phyloP scores from a whole-genome alignment of 2,329 filamentous ascomycete species.

The Hypoxylon sp. region DNA sequence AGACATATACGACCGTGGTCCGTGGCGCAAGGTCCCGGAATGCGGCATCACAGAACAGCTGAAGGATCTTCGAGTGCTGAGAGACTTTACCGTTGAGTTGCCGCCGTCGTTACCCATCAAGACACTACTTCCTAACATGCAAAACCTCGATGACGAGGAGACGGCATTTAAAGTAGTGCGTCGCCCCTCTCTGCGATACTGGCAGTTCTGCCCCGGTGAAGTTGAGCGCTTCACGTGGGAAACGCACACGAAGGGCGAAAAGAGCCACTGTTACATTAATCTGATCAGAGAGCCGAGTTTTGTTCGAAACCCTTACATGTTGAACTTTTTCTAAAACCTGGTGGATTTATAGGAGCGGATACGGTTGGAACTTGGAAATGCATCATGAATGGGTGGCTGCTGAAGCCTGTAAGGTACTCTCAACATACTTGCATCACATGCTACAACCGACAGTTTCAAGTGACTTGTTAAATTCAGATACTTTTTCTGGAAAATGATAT shows the following conservation, averaged over 20 bases:
- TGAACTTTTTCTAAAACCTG: slow-evolving; percentile 33
- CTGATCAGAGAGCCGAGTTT: slow-evolving; percentile 37
- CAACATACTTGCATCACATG: neutral
- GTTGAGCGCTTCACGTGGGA: slow-evolving; percentile 49
- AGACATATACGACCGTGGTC: slow-evolving; percentile 48
- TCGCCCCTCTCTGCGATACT: slow-evolving; percentile 47
- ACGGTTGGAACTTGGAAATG: neutral
- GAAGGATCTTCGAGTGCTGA: slow-evolving; percentile 37
- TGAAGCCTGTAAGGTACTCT: neutral
- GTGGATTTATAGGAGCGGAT: neutral
- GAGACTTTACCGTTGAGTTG: slow-evolving; percentile 46
- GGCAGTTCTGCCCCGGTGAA: slow-evolving; percentile 48
- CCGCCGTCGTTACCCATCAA: slow-evolving; percentile 46
- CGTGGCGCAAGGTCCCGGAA: slow-evolving; percentile 50
- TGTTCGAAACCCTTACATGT: slow-evolving; percentile 47
- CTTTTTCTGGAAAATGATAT: no score
- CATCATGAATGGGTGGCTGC: neutral
- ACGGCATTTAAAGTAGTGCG: slow-evolving; percentile 43
- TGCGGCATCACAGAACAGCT: slow-evolving; percentile 37
- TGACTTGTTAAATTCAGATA: slow-evolving; percentile 9
- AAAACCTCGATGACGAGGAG: slow-evolving; percentile 34
- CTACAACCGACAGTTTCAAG: slow-evolving; percentile 4
- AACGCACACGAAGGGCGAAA: slow-evolving; percentile 36
- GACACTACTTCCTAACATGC: slow-evolving; percentile 39
- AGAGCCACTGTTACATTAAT: slow-evolving; percentile 44